phyloP scores from a whole-genome alignment of 768 basidiomycete species.

The Lyophyllum decastes region DNA sequence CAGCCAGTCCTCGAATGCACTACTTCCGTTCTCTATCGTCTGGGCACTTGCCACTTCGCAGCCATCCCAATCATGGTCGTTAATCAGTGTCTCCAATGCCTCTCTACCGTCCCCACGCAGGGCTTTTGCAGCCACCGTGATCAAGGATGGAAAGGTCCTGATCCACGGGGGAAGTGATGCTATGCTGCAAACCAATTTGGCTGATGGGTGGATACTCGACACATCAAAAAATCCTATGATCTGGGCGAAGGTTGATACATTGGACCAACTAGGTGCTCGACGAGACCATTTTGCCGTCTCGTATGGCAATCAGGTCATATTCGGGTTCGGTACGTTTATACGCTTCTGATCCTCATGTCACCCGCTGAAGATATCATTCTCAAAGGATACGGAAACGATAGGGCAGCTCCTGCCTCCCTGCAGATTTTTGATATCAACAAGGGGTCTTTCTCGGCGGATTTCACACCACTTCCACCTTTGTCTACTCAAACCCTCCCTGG shows the following conservation, averaged over 20 bases:
- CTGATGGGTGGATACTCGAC: constrained; percentile 74
- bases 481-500: constrained; percentile 35
- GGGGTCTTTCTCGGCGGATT: constrained; percentile 43
- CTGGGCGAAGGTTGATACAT: constrained; percentile 54
- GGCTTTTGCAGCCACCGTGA: constrained; percentile 56
- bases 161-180: constrained; percentile 81
- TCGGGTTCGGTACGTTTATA: constrained; percentile 69
- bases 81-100: constrained; percentile 34
- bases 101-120: constrained; percentile 59
- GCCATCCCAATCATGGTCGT: constrained; percentile 50
- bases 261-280: constrained; percentile 62
- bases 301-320: constrained; percentile 62
- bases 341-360: background rate
- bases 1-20: constrained; percentile 40
- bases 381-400: constrained; percentile 48
- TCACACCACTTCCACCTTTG: constrained; percentile 34
- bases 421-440: constrained; percentile 52
- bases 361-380: background rate
- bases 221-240: constrained; percentile 53
- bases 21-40: constrained; percentile 59
- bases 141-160: constrained; percentile 56
- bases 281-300: constrained; percentile 76
- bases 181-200: constrained; percentile 48
- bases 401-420: constrained; percentile 56
- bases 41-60: constrained; percentile 66